phyloP scores from a whole-genome alignment of 202 grass and related monocot genomes.

The Carex arenaria region DNA sequence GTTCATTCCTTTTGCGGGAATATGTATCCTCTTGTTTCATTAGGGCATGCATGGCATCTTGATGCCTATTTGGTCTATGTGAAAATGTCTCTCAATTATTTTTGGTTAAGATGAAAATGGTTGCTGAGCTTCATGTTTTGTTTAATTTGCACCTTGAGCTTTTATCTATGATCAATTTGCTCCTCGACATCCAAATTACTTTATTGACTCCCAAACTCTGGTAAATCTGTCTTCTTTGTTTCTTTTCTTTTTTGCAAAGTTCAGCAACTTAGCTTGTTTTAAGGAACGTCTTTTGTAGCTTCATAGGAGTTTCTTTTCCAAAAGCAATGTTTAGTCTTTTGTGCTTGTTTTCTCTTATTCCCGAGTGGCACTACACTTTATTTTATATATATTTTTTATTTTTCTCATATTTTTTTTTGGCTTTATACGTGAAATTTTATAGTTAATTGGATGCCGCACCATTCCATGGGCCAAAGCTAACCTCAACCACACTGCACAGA shows the following conservation, averaged over 20 bases:
- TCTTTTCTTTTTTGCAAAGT: neutral
- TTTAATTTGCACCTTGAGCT: neutral
- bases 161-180: neutral
- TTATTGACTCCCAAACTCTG: neutral
- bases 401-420: conserved; percentile 6
- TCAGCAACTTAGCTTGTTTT: neutral
- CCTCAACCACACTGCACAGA: conserved; percentile 90
- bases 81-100: neutral
- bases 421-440: neutral
- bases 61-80: neutral
- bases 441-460: conserved; percentile 82
- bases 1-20: neutral
- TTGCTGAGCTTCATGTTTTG: neutral
- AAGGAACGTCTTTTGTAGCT: neutral
- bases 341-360: neutral
- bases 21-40: neutral
- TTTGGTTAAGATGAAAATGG: neutral
- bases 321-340: neutral
- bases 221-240: neutral
- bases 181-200: neutral
- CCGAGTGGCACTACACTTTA: neutral
- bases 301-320: neutral
- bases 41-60: neutral
- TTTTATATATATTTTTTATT: conserved; percentile 13
- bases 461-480: conserved; percentile 96